Conservation (phyloP, 306 rosid species). For the Herpetospermum pedunculosum region DNA sequence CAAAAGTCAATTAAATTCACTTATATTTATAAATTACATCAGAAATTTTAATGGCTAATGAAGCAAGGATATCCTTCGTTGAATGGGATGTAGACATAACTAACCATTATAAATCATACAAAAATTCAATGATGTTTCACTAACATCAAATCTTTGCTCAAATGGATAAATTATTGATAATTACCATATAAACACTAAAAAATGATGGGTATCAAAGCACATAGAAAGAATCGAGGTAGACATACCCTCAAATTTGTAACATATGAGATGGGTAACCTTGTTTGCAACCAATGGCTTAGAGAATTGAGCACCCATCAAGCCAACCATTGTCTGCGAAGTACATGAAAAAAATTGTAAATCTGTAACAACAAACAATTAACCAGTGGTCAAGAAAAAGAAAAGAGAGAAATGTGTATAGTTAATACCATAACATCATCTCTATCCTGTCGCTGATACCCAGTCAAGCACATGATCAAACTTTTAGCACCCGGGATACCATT, state of each 20-base stretch:
- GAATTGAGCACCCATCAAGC: conserved; percentile 77
- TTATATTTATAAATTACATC: background rate
- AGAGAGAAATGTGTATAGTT: conserved; percentile 7
- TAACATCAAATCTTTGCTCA: background rate
- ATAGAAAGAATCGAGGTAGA: background rate
- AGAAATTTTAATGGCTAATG: background rate
- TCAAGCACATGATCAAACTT: conserved; percentile 56
- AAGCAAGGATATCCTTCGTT: background rate
- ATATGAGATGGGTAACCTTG: conserved; percentile 84
- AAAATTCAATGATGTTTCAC: background rate
- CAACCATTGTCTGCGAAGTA: conserved; percentile 56
- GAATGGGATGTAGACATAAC: background rate
- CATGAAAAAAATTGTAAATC: conserved; percentile 1
- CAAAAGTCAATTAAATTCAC: background rate
- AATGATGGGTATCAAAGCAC: background rate
- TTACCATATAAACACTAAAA: background rate
- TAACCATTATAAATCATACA: background rate
- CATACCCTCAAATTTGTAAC: conserved; percentile 95
- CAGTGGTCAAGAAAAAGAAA: background rate
- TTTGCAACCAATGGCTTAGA: conserved; percentile 83
- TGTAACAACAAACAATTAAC: background rate
- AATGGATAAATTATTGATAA: background rate
- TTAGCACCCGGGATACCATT: conserved; percentile 70
- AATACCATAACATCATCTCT: conserved; percentile 83
- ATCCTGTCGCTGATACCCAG: conserved; percentile 88